These are phyloP conservation scores for Paraphaeosphaeria sporulosa DNA, from an alignment of 2,329 filamentous ascomycete species.

Conservation along the genomic window DNA sequence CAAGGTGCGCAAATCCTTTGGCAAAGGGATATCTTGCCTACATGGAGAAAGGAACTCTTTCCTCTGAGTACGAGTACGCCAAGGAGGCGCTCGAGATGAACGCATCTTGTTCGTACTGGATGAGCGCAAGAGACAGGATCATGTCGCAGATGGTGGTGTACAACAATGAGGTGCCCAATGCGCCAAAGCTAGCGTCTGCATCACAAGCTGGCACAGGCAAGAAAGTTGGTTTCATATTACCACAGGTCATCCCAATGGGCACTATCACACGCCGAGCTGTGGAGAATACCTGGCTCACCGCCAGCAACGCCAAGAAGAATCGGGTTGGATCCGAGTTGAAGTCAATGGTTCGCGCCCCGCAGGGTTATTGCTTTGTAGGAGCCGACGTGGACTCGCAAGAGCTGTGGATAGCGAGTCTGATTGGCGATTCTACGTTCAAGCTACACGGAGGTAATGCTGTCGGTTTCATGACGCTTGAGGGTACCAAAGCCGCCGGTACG, in stretches of 20 bases:
- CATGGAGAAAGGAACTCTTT: conserved; percentile 87
- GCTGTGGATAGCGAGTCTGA: conserved; percentile 94
- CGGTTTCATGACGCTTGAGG: conserved; percentile 98
- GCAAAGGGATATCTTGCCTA: conserved; percentile 90
- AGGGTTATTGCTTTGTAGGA: conserved; percentile 91
- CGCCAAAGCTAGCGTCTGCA: conserved; percentile 31
- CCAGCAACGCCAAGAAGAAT: conserved; percentile 95
- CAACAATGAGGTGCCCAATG: conserved; percentile 63
- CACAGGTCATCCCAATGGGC: conserved; percentile 97
- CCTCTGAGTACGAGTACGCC: conserved; percentile 87
- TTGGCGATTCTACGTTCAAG: conserved; percentile 94
- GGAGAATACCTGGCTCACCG: conserved; percentile 98
- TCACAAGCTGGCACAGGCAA: conserved; percentile 29
- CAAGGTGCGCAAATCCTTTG: conserved; percentile 85
- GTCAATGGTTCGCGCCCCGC: conserved; percentile 91
- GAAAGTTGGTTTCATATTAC: conserved; percentile 82
- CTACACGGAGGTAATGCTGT: conserved; percentile 96
- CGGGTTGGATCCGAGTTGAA: conserved; percentile 96
- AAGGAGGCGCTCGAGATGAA: conserved; percentile 99
- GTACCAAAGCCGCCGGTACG: conserved; percentile 90
- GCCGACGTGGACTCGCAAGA: conserved; percentile 98
- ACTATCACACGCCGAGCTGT: conserved; percentile 94
- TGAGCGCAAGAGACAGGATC: conserved; percentile 91
- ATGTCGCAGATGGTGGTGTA: conserved; percentile 96
- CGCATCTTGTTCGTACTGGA: conserved; percentile 98